These are phyloP conservation scores for Mycena vulgaris DNA, from an alignment of 768 basidiomycete genomes.

Conservation along the genomic window DNA sequence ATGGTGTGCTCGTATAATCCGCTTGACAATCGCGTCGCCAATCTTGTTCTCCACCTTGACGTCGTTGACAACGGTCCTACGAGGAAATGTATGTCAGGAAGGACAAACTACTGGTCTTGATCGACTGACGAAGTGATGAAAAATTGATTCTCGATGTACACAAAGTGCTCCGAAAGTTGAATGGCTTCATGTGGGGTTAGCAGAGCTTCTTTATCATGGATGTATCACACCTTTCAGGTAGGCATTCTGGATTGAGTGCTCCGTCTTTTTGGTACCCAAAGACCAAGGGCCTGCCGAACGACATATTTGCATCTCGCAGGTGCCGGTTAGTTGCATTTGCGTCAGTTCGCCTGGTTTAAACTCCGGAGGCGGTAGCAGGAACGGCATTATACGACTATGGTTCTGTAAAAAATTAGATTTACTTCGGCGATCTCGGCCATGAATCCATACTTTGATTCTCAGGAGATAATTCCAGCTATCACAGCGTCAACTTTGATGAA, in stretches of 20 bases:
- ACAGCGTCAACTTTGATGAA: neutral
- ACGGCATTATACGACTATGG: constrained; percentile 93
- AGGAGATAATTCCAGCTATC: constrained; percentile 94
- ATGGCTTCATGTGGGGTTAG: constrained; percentile 70
- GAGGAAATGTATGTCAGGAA: constrained; percentile 13
- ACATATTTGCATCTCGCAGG: constrained; percentile 97
- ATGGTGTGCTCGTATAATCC: constrained; percentile 90
- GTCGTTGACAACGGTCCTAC: constrained; percentile 87
- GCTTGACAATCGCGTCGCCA: constrained; percentile 92
- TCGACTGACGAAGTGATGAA: constrained; percentile 86
- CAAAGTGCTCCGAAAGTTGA: constrained; percentile 94
- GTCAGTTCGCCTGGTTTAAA: constrained; percentile 87
- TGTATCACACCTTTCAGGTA: constrained; percentile 81
- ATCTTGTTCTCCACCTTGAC: constrained; percentile 93
- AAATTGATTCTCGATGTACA: constrained; percentile 98
- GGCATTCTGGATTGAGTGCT: constrained; percentile 95
- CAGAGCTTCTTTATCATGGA: neutral
- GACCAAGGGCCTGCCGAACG: constrained; percentile 98
- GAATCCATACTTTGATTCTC: constrained; percentile 82
- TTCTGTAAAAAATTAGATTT: constrained; percentile 67
- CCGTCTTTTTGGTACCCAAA: constrained; percentile 89
- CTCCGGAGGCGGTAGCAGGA: constrained; percentile 93
- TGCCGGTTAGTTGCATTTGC: constrained; percentile 89
- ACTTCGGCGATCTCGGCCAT: constrained; percentile 23
- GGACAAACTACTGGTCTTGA: neutral